Evolutionary conservation across 495 filamentous ascomycete genomes (phyloP), one percentile per base, ranked within the genome.

Genomic region (Daldinia loculata): DNA sequence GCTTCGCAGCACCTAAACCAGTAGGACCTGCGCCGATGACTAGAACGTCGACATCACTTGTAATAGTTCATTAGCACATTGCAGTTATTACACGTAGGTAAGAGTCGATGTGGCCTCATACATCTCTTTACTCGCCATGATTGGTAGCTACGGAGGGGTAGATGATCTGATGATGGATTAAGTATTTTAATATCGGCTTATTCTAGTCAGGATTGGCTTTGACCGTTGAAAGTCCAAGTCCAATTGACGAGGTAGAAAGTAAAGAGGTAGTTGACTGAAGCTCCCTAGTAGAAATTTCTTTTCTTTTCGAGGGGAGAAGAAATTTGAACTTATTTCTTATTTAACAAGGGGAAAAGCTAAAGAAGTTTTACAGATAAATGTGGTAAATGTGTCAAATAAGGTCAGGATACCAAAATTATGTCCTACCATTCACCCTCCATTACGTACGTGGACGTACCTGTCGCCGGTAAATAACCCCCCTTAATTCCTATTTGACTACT

Each of bases 21-120:
- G 95, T 98, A 64, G 95, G 95, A 72, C 95, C 95, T 80, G 95
- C 95, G 73, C 95, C 95, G 86, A 99, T 98, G 83, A 99, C 90
- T 72, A 99, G 91, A 72, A 99, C 90, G 81, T 99, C 95, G 77
- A 99, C 93, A 66, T 91, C 89, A 79, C 94, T 97, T 55, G 24
- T 55, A 30, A 6, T 29, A 55, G 26, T 29, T n/a, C 12, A 30
- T 29, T 22, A 55, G 51, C 26, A 22, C 3, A 24, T 22, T 2
- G 0, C 14, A 48, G 43, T 48, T 17, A 48, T 9, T 9, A 22
- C 7, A 48, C 3, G 17, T 22, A 48, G 15, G 39, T 14, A 4
- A 14, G n/a, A 41, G 1, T 41, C 8, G 6, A 17, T n/a, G 5
- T 41, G 39, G 15, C n/a, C 6, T 6, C 39, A 17, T 41, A 41